A percentile compares a stretch with the other conserved stretches of the same genome.
Evolutionary conservation across 2,329 filamentous ascomycete genomes (phyloP).

Genomic region (Ceratocystis harringtonii): DNA sequence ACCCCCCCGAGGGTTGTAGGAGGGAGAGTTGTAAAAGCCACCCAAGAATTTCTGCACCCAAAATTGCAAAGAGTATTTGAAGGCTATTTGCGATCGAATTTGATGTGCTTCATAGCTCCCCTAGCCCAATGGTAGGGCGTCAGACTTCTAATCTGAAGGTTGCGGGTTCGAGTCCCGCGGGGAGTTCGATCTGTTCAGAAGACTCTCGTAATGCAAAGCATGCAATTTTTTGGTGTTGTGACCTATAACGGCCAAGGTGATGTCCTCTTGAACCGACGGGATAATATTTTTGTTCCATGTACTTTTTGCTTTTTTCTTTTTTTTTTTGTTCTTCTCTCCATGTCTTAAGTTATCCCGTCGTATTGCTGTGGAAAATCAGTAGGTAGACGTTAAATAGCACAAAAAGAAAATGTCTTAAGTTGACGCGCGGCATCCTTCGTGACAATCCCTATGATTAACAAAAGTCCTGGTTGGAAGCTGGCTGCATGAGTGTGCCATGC

Average conservation of each 20-base stretch:
- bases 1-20: too few relatives aligned
- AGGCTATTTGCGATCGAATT: fast-evolving
- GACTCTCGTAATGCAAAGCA: background rate
- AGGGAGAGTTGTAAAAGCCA: too few relatives aligned
- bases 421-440: background rate
- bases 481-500: too few relatives aligned
- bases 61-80: background rate
- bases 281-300: too few relatives aligned
- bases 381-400: too few relatives aligned
- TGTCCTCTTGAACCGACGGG: too few relatives aligned
- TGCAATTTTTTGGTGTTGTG: background rate
- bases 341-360: constrained; percentile 2
- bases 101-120: constrained; percentile 6
- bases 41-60: background rate
- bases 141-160: constrained; percentile 18
- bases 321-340: background rate
- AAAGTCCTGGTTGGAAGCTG: too few relatives aligned
- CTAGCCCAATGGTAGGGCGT: constrained; percentile 18
- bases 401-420: background rate
- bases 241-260: background rate
- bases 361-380: too few relatives aligned
- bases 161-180: constrained; percentile 18
- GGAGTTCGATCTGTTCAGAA: background rate
- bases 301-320: background rate
- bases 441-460: background rate